Conservation (phyloP, 1,284 basidiomycete species). For the Cryptococcus hybrid region DNA sequence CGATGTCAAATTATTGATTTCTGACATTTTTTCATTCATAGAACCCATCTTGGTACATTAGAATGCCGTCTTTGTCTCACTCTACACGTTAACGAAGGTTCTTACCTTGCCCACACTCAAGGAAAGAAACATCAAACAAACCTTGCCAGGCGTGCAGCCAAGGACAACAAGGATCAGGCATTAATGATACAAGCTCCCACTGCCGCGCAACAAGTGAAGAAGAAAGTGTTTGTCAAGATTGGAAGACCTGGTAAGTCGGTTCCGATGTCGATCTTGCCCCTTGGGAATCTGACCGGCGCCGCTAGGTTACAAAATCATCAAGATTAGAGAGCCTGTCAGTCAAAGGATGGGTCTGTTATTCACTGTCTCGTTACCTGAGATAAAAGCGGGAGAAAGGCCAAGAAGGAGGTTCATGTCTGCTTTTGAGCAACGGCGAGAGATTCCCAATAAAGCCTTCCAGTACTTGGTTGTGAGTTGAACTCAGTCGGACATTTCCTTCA, state of each 20-base stretch:
- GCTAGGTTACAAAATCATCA: slow-evolving; percentile 53
- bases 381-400: slow-evolving; percentile 81
- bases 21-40: not conserved
- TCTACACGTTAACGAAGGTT: slow-evolving; percentile 98
- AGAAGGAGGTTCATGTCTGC: slow-evolving; percentile 94
- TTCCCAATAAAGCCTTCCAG: slow-evolving; percentile 93
- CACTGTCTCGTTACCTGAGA: slow-evolving; percentile 92
- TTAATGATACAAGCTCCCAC: slow-evolving; percentile 72
- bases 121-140: slow-evolving; percentile 99
- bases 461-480: slow-evolving; percentile 80
- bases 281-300: not conserved
- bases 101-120: slow-evolving; percentile 98
- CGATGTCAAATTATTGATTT: slow-evolving; percentile 38
- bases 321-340: slow-evolving; percentile 53
- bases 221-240: slow-evolving; percentile 96
- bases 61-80: slow-evolving; percentile 98
- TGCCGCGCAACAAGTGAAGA: slow-evolving; percentile 60
- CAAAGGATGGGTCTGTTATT: slow-evolving; percentile 83
- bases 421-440: slow-evolving; percentile 96
- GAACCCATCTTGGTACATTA: slow-evolving; percentile 90
- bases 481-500: not conserved
- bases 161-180: slow-evolving; percentile 89
- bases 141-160: slow-evolving; percentile 89
- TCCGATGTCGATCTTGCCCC: not conserved
- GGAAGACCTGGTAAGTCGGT: slow-evolving; percentile 71